Base-by-base conservation (phyloP, 495 filamentous ascomycete species). In the Haplographium delicatum region DNA sequence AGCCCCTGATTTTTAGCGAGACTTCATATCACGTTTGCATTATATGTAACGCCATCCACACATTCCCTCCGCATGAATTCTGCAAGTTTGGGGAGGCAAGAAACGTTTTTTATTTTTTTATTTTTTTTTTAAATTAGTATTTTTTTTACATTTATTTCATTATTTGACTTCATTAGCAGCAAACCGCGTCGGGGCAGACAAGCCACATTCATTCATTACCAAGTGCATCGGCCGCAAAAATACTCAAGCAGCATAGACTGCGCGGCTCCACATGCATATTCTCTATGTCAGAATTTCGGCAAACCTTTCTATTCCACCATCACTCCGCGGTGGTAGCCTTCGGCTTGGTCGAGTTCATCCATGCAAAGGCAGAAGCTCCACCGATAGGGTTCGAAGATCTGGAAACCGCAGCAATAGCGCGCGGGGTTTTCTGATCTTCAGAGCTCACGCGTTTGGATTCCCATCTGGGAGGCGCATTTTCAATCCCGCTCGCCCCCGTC, bases 321-420 rank as follows among this genome's bases (percentile, higher is more conserved):
- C n/a, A n/a, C 42, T 60, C 57, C 5, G 49, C 52, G 16, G 53
- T 40, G 7, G 53, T 44, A n/a, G 54, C 51, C 27, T 62, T 62
- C 10, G 50, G 25, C 24, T 56, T 58, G 5, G 44, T 48, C 2
- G 64, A 48, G 24, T 62, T 72, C 67, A 96, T 81, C 90, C 91
- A 98, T n/a, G 85, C 79, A 72, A 98, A 98, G 11, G 93, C 93
- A 20, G 89, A 91, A n/a, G 87, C 93, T 28, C 87, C 84, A 9
- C 93, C 93, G 31, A 96, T 74, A 2, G 93, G 91, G 63, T 96
- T 96, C 19, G 82, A 65, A 28, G 68, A 67, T 40, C 62, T 54
- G 7, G 73, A 68, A 57, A 69, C 64, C 38, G 70, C 67, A 37
- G 68, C 58, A 28, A 58, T 51, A n/a, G 43, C 15, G 61, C 62